These are phyloP conservation scores for Albifimbria verrucaria DNA, from an alignment of 2,329 filamentous ascomycete genomes.

Conservation along the genomic window DNA sequence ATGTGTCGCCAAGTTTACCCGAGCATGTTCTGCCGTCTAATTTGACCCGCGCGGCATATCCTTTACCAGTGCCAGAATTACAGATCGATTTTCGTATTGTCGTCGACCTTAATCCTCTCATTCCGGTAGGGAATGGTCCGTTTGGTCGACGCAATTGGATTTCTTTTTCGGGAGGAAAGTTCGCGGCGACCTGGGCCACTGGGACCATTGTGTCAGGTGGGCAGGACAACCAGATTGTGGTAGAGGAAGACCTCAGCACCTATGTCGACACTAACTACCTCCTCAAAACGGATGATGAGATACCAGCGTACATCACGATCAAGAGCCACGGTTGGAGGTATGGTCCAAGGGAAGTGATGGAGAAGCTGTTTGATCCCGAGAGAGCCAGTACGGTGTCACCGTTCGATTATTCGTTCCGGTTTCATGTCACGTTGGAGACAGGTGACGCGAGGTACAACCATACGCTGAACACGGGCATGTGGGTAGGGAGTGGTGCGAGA, in stretches of 20 bases:
- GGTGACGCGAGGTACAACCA: neutral
- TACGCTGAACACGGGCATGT: neutral
- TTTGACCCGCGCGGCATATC: neutral
- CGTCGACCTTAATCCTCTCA: neutral
- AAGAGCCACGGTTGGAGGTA: neutral
- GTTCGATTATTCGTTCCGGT: neutral
- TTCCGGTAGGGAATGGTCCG: neutral
- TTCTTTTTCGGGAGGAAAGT: neutral
- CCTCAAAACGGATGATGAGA: neutral
- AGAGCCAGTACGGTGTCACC: neutral
- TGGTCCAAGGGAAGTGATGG: neutral
- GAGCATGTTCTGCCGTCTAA: neutral
- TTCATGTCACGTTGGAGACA: neutral
- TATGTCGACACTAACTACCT: neutral
- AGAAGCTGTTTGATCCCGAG: neutral
- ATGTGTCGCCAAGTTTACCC: neutral
- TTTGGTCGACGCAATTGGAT: slow-evolving; percentile 1
- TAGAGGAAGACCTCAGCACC: neutral
- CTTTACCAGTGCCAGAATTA: neutral
- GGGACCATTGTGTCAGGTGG: neutral
- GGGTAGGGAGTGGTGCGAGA: neutral
- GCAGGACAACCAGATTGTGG: neutral
- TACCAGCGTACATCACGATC: neutral
- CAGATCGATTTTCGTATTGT: neutral
- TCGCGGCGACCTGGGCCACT: neutral